phyloP scores from a whole-genome alignment of 2,329 filamentous ascomycete species.

The Pleomassaria siparia region DNA sequence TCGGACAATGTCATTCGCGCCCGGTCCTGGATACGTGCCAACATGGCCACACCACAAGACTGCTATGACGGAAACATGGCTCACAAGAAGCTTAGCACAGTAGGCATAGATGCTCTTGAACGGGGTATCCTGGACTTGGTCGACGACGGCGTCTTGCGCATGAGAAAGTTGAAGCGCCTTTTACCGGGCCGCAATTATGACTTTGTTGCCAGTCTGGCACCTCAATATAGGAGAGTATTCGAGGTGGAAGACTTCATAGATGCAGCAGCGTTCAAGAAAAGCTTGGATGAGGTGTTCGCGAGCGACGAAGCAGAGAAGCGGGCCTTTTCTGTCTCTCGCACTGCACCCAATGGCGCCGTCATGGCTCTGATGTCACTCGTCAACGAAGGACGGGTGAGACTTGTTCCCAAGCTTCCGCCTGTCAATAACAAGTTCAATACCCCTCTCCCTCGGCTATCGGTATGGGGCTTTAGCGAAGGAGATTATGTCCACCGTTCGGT shows the following conservation, averaged over 20 bases:
- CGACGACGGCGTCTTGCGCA: slow-evolving; percentile 58
- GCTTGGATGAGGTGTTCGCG: slow-evolving; percentile 59
- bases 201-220: slow-evolving; percentile 61
- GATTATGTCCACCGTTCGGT: slow-evolving; percentile 72
- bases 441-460: slow-evolving; percentile 47
- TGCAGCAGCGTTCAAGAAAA: slow-evolving; percentile 61
- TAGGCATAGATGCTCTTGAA: slow-evolving; percentile 38
- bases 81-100: slow-evolving; percentile 41
- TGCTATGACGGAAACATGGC: slow-evolving; percentile 45
- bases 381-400: slow-evolving; percentile 57
- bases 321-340: slow-evolving; percentile 54
- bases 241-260: slow-evolving; percentile 45
- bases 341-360: slow-evolving; percentile 64
- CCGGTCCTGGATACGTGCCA: slow-evolving; percentile 51
- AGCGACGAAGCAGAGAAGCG: slow-evolving; percentile 19
- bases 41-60: slow-evolving; percentile 45
- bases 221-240: slow-evolving; percentile 59
- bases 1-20: slow-evolving; percentile 22
- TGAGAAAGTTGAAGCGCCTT: slow-evolving; percentile 60
- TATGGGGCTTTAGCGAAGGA: slow-evolving; percentile 70
- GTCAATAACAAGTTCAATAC: slow-evolving; percentile 51
- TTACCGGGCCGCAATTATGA: slow-evolving; percentile 62
- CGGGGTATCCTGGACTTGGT: slow-evolving; percentile 59
- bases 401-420: slow-evolving; percentile 59
- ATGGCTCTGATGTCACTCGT: slow-evolving; percentile 69